Percentiles rank a stretch among this genome's conserved stretches.
Conservation (phyloP, 176 grass and related monocot genomes). For the Panicum miliaceum region DNA sequence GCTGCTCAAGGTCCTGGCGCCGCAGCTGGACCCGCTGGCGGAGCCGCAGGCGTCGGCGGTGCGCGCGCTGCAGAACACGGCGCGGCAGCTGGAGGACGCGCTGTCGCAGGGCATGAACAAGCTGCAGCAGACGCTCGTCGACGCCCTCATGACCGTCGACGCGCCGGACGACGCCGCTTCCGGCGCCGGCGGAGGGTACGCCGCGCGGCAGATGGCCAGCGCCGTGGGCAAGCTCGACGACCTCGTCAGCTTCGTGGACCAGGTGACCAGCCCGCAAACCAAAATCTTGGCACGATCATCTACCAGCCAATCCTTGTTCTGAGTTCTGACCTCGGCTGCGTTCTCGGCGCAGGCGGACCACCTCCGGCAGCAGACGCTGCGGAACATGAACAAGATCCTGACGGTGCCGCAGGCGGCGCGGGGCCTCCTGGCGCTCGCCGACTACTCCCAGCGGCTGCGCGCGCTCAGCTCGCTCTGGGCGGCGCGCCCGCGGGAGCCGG, state of each 20-base stretch:
- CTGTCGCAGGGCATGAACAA: slow-evolving; percentile 73
- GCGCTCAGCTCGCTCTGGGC: slow-evolving; percentile 81
- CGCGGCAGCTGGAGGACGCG: slow-evolving; percentile 69
- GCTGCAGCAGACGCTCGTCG: slow-evolving; percentile 76
- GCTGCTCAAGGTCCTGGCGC: slow-evolving; percentile 45
- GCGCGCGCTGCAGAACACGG: slow-evolving; percentile 50
- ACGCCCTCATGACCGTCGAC: slow-evolving; percentile 53
- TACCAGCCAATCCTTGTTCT: too few relatives aligned
- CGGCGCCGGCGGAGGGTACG: slow-evolving; percentile 34
- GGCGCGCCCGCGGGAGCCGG: slow-evolving; percentile 57
- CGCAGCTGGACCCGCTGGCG: slow-evolving; percentile 58
- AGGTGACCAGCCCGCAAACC: slow-evolving; percentile 18
- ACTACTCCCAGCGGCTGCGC: slow-evolving; percentile 76
- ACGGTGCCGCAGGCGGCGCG: slow-evolving; percentile 59
- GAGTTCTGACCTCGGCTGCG: neutral
- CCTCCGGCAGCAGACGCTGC: slow-evolving; percentile 63
- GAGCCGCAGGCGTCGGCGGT: slow-evolving; percentile 52
- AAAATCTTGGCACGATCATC: too few relatives aligned
- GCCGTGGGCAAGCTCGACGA: slow-evolving; percentile 57
- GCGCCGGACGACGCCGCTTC: neutral
- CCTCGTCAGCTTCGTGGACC: slow-evolving; percentile 63
- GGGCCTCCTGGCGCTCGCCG: slow-evolving; percentile 71
- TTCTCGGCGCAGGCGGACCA: slow-evolving; percentile 58
- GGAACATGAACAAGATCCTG: slow-evolving; percentile 79
- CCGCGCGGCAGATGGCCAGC: slow-evolving; percentile 60